phyloP scores from a whole-genome alignment of 768 basidiomycete genomes.

The Tephrocybe sp. region DNA sequence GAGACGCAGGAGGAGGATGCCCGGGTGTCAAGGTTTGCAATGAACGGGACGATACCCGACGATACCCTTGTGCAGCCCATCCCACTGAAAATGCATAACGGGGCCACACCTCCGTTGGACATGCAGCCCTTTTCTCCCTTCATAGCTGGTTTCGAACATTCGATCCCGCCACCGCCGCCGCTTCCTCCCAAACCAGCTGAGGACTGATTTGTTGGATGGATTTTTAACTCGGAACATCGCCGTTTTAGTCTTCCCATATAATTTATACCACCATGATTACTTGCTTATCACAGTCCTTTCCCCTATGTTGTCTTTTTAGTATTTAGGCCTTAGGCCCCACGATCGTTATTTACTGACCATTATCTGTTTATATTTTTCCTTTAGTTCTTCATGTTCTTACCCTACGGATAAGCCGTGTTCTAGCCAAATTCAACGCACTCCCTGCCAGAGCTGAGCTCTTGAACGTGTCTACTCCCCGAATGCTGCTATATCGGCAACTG shows the following conservation, averaged over 20 bases:
- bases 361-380: no score
- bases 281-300: no score
- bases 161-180: slow-evolving; percentile 32
- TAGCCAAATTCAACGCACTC: no score
- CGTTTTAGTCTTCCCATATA: background rate
- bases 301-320: no score
- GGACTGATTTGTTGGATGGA: slow-evolving; percentile 10
- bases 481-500: no score
- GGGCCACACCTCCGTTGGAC: slow-evolving; percentile 26
- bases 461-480: no score
- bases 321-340: no score
- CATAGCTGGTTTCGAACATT: slow-evolving; percentile 33
- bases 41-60: slow-evolving; percentile 28
- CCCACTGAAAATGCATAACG: slow-evolving; percentile 12
- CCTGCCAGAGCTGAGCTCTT: no score
- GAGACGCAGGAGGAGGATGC: slow-evolving; percentile 79
- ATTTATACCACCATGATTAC: no score
- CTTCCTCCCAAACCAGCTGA: slow-evolving; percentile 32
- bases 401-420: no score
- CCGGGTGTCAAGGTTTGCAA: slow-evolving; percentile 45
- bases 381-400: no score
- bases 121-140: slow-evolving; percentile 52
- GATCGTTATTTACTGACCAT: no score
- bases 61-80: slow-evolving; percentile 19
- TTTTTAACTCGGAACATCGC: background rate